Conservation (phyloP, 805 yeast species). For the Danielozyma ontarioensis region DNA sequence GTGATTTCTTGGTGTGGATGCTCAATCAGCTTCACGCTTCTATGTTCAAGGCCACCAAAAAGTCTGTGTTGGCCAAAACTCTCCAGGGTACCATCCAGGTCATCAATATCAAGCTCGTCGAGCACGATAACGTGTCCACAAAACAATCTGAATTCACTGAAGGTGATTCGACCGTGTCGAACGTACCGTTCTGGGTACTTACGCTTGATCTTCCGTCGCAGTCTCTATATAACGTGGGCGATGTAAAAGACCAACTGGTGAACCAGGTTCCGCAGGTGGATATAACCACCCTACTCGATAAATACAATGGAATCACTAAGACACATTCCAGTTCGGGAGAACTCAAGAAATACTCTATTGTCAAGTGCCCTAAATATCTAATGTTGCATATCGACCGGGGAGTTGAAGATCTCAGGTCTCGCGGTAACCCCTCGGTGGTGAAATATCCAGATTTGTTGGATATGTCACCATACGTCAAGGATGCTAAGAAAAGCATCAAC, state of each 20-base stretch:
- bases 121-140: slow-evolving; percentile 7
- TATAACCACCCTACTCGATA: slow-evolving; percentile 39
- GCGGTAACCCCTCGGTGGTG: slow-evolving; percentile 49
- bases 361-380: slow-evolving; percentile 47
- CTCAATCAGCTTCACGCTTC: slow-evolving; percentile 40
- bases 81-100: slow-evolving; percentile 53
- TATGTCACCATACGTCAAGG: slow-evolving; percentile 26
- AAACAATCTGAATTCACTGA: slow-evolving; percentile 19
- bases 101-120: slow-evolving; percentile 8
- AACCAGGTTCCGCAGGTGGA: slow-evolving; percentile 56
- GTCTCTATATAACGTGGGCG: slow-evolving; percentile 43
- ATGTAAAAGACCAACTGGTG: no score
- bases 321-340: slow-evolving; percentile 29
- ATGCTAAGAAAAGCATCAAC: slow-evolving; percentile 10
- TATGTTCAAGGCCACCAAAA: slow-evolving; percentile 6
- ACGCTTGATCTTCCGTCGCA: slow-evolving; percentile 55
- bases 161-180: slow-evolving; percentile 8
- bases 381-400: slow-evolving; percentile 53
- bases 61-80: slow-evolving; percentile 22
- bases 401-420: slow-evolving; percentile 8
- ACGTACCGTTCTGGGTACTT: slow-evolving; percentile 44
- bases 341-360: slow-evolving; percentile 33
- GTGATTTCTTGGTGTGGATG: slow-evolving; percentile 55
- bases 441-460: slow-evolving; percentile 46
- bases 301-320: slow-evolving; percentile 28